A percentile compares a stretch with the other conserved stretches of the same genome.
phyloP scores from a whole-genome alignment of 2,329 filamentous ascomycete genomes.

The Monosporascus sp. region DNA sequence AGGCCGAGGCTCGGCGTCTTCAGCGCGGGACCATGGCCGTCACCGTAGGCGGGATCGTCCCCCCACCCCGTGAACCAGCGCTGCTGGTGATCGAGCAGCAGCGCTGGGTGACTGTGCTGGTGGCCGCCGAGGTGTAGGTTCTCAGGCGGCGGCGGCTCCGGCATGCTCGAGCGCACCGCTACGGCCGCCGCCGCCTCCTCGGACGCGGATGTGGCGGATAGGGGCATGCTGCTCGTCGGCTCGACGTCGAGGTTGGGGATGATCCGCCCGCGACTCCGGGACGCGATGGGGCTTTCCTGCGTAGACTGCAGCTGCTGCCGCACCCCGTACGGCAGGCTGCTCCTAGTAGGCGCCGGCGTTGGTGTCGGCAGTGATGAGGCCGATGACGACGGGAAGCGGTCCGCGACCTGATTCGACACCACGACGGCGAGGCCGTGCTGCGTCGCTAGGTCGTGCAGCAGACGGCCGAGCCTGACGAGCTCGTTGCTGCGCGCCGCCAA shows the following conservation, averaged over 20 bases:
- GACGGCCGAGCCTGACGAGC: constrained; percentile 68
- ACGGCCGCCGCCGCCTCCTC: neutral
- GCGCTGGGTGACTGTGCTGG: constrained; percentile 33
- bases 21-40: constrained; percentile 35
- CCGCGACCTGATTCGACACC: constrained; percentile 91
- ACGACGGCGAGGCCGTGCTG: constrained; percentile 76
- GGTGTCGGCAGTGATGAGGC: neutral
- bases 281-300: constrained; percentile 47
- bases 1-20: constrained; percentile 87
- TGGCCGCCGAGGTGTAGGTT: constrained; percentile 29
- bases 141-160: constrained; percentile 24
- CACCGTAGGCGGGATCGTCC: constrained; percentile 49
- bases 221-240: constrained; percentile 36
- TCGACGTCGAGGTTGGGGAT: constrained; percentile 26
- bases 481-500: constrained; percentile 73
- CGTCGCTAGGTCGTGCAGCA: constrained; percentile 71
- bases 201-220: constrained; percentile 10
- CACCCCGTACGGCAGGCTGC: neutral
- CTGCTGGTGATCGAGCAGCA: constrained; percentile 83
- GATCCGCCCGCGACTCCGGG: constrained; percentile 33
- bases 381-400: constrained; percentile 56
- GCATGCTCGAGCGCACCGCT: constrained; percentile 28
- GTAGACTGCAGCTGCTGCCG: constrained; percentile 16
- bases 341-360: constrained; percentile 13
- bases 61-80: constrained; percentile 96